These are phyloP conservation scores for Nicotiana otophora DNA, from an alignment of 257 asterid species.

Conservation along the genomic window DNA sequence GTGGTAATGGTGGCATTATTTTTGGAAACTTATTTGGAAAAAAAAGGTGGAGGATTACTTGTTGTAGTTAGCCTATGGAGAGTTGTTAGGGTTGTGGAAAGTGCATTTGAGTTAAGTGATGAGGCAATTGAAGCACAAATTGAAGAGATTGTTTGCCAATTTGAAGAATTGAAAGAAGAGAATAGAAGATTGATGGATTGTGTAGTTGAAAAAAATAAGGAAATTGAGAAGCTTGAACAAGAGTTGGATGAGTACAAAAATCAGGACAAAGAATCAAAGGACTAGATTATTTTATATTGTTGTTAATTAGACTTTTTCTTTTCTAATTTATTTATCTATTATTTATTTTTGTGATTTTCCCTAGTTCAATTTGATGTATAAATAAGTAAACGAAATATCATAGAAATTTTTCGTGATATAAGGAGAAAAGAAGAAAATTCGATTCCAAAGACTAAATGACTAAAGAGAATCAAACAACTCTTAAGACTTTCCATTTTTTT, in stretches of 20 bases:
- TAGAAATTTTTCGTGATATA: too few relatives aligned
- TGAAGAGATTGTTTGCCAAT: slow-evolving; percentile 16
- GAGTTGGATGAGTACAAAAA: not conserved
- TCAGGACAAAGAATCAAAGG: too few relatives aligned
- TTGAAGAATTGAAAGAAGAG: slow-evolving; percentile 22
- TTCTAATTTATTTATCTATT: too few relatives aligned
- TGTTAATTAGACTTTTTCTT: too few relatives aligned
- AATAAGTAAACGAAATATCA: not conserved
- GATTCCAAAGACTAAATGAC: too few relatives aligned
- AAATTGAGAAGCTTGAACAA: slow-evolving; percentile 16
- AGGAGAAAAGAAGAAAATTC: not conserved
- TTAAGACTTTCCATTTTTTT: too few relatives aligned
- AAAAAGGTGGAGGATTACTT: slow-evolving; percentile 29
- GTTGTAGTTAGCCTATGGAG: slow-evolving; percentile 32
- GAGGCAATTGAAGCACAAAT: slow-evolving; percentile 30
- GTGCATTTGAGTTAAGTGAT: slow-evolving; percentile 33
- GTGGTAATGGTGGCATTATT: slow-evolving; percentile 27
- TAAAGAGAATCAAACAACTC: too few relatives aligned
- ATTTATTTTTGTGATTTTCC: not conserved
- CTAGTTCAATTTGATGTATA: not conserved
- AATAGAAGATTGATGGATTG: slow-evolving; percentile 18
- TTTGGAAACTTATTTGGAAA: slow-evolving; percentile 19
- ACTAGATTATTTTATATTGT: too few relatives aligned
- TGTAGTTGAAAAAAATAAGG: slow-evolving; percentile 22
- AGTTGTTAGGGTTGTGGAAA: slow-evolving; percentile 28